Evolutionary conservation across 1,139 yeast species (phyloP), one percentile per base, ranked within the genome.

Genomic region (Geotrichum siamense): DNA sequence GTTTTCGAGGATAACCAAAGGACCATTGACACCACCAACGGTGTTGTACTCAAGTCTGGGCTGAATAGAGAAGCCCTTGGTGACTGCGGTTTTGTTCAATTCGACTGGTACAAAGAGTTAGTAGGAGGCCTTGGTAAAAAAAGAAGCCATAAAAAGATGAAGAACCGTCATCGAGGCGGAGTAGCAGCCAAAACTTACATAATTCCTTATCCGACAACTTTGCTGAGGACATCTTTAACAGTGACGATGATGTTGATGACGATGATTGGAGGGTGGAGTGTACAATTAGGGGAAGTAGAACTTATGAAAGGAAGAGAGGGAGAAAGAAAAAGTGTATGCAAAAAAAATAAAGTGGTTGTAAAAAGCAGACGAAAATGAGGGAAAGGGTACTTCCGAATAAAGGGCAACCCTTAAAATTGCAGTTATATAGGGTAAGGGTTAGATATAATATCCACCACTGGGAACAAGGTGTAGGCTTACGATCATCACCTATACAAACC

Each of bases 11-110:
- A 91, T 87, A 51, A 91, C 98, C 64, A 91, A 76, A 6, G 99
- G 99, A 50, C 99, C 99, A 67, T 91, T 91, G 59, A 91, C 94
- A 63, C 96, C 97, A 44, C 91, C 91, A 53, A 91, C 98, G 23
- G 98, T 91, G 71, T 91, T 91, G 70, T 91, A 91, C 59, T 80
- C 82, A 56, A 85, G 66, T 69, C 95, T 81, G 51, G 96, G 96
- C 63, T 84, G 81, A 61, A 87, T 80, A 55, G 83, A 79, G 71
- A 86, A 86, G 55, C 94, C 93, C 63, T 85, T 83, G 48, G 91
- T 82, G 47, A 81, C 96, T 42, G 97, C 96, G 64, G 79, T 78
- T 66, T 86, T 85, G 75, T 87, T 87, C 61, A 87, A 72, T 56
- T 85, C 95, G 63, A 70, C 71, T 67, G 22, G n/a, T n/a, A 13